phyloP scores from a whole-genome alignment of 768 basidiomycete genomes.

The Russula compacta region DNA sequence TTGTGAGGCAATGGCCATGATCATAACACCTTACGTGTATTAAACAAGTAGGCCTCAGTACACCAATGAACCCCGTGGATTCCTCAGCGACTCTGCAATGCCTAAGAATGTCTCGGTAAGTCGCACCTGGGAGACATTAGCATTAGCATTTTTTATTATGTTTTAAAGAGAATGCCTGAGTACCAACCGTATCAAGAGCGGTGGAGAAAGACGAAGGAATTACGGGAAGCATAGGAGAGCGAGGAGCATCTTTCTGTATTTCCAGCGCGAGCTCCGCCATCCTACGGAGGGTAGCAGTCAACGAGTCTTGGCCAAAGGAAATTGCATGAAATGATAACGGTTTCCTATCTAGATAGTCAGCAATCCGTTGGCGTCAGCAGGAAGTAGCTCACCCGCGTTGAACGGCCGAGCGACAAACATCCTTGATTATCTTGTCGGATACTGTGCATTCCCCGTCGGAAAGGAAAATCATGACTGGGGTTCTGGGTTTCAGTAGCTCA shows the following conservation, averaged over 20 bases:
- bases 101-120: conserved; percentile 50
- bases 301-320: conserved; percentile 37
- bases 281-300: conserved; percentile 28
- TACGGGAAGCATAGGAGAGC: conserved; percentile 23
- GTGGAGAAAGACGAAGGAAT: conserved; percentile 32
- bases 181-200: conserved; percentile 25
- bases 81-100: conserved; percentile 48
- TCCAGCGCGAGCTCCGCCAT: conserved; percentile 47
- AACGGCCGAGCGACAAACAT: conserved; percentile 35
- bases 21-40: neutral
- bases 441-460: conserved; percentile 45
- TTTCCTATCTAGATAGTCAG: conserved; percentile 30
- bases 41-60: conserved; percentile 13
- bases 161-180: no score
- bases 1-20: neutral
- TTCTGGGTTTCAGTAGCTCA: conserved; percentile 23
- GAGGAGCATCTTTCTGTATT: conserved; percentile 36
- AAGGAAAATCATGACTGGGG: conserved; percentile 46
- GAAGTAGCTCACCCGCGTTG: conserved; percentile 32
- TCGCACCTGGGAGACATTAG: conserved; percentile 32
- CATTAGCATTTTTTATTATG: no score
- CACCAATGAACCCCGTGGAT: conserved; percentile 43
- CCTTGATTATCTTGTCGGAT: conserved; percentile 30
- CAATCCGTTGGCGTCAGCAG: neutral
- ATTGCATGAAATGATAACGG: conserved; percentile 50